Percentiles rank a stretch among this genome's conserved stretches.
phyloP scores from a whole-genome alignment of 169 alveolate genomes.

The Plasmodium fragile region DNA sequence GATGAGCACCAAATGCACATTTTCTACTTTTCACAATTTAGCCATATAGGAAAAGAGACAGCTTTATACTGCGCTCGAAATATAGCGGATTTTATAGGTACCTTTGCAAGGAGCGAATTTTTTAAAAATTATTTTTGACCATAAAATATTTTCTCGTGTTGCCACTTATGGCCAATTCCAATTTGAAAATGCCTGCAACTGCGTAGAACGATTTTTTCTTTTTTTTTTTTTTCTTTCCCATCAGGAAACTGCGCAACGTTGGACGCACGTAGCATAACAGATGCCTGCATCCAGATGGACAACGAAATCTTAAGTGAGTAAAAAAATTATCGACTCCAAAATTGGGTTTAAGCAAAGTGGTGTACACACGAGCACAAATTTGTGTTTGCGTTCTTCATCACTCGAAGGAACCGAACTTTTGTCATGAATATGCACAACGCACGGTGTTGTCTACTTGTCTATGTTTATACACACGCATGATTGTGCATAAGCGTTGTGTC shows the following conservation, averaged over 20 bases:
- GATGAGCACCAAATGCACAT: neutral
- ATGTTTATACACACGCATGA: neutral
- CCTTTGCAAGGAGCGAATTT: neutral
- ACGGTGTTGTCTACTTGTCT: neutral
- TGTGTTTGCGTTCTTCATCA: neutral
- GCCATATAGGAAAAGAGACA: conserved; percentile 75
- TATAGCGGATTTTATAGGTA: conserved; percentile 66
- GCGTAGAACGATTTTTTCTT: neutral
- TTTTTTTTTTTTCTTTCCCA: neutral
- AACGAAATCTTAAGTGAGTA: conserved; percentile 59
- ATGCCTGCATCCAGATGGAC: conserved; percentile 70
- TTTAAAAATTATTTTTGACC: neutral
- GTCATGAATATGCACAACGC: neutral
- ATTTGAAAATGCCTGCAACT: neutral
- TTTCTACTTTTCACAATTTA: neutral
- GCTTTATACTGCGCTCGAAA: conserved; percentile 73
- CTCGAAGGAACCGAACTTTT: neutral
- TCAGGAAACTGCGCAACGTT: conserved; percentile 55
- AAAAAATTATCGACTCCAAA: neutral
- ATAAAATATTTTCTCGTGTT: neutral
- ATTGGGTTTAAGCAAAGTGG: neutral
- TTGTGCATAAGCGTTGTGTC: neutral
- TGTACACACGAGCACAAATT: neutral
- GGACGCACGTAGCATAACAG: conserved; percentile 31
- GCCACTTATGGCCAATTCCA: neutral